Evolutionary conservation across 805 yeast species (phyloP).

Genomic region (Nakazawaea peltata): DNA sequence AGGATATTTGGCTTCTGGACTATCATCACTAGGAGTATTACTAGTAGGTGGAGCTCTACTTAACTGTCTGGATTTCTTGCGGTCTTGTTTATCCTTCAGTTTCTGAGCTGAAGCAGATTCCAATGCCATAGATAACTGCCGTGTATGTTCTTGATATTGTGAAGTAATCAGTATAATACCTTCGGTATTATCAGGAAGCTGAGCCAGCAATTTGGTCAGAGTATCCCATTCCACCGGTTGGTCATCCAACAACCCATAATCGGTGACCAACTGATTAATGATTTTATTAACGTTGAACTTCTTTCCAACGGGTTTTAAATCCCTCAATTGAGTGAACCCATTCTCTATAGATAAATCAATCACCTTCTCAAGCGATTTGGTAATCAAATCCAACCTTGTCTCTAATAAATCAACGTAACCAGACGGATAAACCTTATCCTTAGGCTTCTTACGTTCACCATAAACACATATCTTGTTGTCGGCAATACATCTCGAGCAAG

Average conservation of each 20-base stretch:
- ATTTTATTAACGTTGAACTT: constrained; percentile 37
- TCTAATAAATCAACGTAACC: constrained; percentile 61
- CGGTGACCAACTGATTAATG: constrained; percentile 31
- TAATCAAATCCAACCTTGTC: constrained; percentile 44
- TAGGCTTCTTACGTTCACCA: constrained; percentile 44
- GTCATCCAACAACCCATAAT: constrained; percentile 30
- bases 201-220: constrained; percentile 34
- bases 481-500: constrained; percentile 45
- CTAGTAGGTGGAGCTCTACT: constrained; percentile 1
- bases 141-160: constrained; percentile 27
- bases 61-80: background rate
- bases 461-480: constrained; percentile 55
- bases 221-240: constrained; percentile 37
- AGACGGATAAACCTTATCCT: constrained; percentile 47
- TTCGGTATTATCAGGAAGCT: constrained; percentile 17
- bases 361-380: constrained; percentile 38
- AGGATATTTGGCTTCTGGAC: background rate
- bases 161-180: constrained; percentile 21
- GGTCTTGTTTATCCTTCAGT: constrained; percentile 4
- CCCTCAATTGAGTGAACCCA: constrained; percentile 6
- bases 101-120: constrained; percentile 3
- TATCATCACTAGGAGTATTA: background rate
- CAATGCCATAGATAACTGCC: constrained; percentile 3
- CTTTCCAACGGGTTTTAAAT: constrained; percentile 13
- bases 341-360: constrained; percentile 18